A percentile compares a stretch with the other conserved stretches of the same genome.
Evolutionary conservation across 306 rosid genomes (phyloP).

Genomic region (Luffa aegyptiaca): DNA sequence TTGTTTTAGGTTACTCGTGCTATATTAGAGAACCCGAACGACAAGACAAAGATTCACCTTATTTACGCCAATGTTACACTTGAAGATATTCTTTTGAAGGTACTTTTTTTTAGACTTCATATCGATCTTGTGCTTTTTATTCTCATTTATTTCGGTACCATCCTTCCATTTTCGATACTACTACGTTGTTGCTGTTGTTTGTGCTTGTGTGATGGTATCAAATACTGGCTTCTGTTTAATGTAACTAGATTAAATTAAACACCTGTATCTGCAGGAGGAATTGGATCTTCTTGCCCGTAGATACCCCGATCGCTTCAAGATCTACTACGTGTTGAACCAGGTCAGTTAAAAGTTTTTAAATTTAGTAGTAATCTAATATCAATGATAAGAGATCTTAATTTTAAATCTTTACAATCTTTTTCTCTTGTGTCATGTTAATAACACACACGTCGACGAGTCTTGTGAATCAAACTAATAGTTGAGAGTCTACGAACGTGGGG

Average conservation of each 20-base stretch:
- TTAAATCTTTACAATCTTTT: background rate
- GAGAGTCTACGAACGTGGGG: background rate
- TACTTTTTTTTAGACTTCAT: background rate
- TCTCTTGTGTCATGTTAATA: background rate
- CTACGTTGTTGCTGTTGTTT: background rate
- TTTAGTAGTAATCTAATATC: background rate
- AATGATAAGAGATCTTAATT: background rate
- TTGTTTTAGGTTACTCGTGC: constrained; percentile 71
- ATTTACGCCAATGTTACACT: constrained; percentile 77
- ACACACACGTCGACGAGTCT: background rate
- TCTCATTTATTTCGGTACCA: background rate
- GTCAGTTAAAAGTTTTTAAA: constrained; percentile 17
- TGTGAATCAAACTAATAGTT: background rate
- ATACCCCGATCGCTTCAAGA: constrained; percentile 53
- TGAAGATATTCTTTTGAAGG: constrained; percentile 91
- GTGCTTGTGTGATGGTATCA: background rate
- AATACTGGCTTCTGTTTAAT: background rate
- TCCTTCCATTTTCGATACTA: background rate
- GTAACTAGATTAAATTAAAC: background rate
- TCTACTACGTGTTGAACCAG: constrained; percentile 77
- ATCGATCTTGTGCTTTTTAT: background rate
- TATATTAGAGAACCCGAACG: constrained; percentile 72
- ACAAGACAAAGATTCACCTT: constrained; percentile 79
- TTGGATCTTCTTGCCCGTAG: constrained; percentile 56
- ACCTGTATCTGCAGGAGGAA: constrained; percentile 53